phyloP scores from a whole-genome alignment of 176 grass and related monocot genomes.

The Saccharum officinarum region DNA sequence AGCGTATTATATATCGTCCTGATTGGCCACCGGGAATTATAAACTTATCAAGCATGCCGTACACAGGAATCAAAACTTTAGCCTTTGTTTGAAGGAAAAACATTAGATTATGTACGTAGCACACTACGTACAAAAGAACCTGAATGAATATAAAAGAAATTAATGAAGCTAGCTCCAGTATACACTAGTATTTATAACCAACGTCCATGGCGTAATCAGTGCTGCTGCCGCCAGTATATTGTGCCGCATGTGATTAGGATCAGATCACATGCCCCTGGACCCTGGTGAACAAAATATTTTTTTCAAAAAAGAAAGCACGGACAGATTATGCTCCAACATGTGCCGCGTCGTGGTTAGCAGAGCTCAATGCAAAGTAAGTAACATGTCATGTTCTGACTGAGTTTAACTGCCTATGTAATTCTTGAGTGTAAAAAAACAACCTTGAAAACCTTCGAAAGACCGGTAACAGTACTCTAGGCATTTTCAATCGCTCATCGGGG shows the following conservation, averaged over 20 bases:
- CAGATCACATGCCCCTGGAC: not conserved
- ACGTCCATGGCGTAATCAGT: not conserved
- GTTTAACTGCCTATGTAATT: too few relatives aligned
- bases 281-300: not conserved
- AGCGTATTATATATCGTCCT: too few relatives aligned
- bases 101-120: not conserved
- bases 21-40: too few relatives aligned
- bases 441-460: too few relatives aligned
- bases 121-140: not conserved
- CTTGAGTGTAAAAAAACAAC: too few relatives aligned
- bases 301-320: not conserved
- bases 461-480: too few relatives aligned
- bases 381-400: too few relatives aligned
- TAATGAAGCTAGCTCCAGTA: not conserved
- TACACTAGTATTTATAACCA: not conserved
- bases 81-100: not conserved
- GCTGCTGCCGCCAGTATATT: not conserved
- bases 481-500: too few relatives aligned
- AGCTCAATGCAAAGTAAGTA: too few relatives aligned
- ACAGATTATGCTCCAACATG: not conserved
- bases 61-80: not conserved
- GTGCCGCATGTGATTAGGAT: not conserved
- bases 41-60: not conserved
- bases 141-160: not conserved
- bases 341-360: not conserved